Evolutionary conservation across 1,284 basidiomycete species (phyloP).

Genomic region (Ceratobasidium sp.): DNA sequence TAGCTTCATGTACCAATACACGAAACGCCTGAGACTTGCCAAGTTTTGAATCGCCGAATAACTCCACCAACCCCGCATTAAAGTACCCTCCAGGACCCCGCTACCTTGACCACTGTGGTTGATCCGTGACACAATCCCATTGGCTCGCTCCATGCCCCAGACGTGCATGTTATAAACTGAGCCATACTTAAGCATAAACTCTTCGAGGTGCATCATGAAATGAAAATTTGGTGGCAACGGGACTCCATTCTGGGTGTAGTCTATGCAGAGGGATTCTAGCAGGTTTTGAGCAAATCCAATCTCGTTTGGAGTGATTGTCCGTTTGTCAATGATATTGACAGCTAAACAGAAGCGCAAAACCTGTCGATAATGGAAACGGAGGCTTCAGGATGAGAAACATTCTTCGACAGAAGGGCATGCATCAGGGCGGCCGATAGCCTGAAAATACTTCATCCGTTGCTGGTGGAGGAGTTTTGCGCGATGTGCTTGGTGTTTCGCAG

Average conservation of each 20-base stretch:
- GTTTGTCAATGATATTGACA: not conserved
- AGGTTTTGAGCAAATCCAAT: not conserved
- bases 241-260: not conserved
- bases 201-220: constrained; percentile 26
- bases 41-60: constrained; percentile 8
- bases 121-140: not conserved
- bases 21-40: not conserved
- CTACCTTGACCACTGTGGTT: no score
- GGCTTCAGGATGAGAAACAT: not conserved
- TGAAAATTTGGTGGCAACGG: constrained; percentile 13
- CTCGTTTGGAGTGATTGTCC: not conserved
- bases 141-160: constrained; percentile 15
- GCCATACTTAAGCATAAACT: constrained; percentile 12
- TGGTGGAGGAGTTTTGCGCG: constrained; percentile 7
- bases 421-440: not conserved
- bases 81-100: not conserved
- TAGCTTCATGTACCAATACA: not conserved
- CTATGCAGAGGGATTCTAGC: no score
- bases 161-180: constrained; percentile 13
- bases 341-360: constrained; percentile 9
- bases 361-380: constrained; percentile 14
- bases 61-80: constrained; percentile 19
- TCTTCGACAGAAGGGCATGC: not conserved
- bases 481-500: not conserved
- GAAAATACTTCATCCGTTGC: constrained; percentile 1